Evolutionary conservation across 192 early-diverging fungal species (phyloP), one percentile per base, ranked within the genome.

Genomic region (Entophlyctis luteolus): DNA sequence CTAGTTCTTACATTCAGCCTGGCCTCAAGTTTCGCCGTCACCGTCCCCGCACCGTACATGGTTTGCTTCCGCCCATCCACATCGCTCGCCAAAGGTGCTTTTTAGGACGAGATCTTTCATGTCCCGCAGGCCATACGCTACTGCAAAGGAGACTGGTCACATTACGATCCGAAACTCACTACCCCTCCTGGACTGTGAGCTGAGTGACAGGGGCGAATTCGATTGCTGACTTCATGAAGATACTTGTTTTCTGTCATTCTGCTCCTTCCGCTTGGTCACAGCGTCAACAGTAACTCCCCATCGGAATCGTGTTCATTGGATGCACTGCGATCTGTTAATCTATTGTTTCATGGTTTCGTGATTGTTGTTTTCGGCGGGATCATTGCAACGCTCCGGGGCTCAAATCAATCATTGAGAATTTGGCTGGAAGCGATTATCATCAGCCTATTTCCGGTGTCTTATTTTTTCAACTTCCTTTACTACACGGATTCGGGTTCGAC

Each of bases 181-280:
- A 98, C 96, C n/a, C 96, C 94, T 37, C 94, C 96, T 22, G 96
- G 94, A 12, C 82, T 96, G 81, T 98, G 90, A 72, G 66, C 84
- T 23, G 23, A 71, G 32, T 31, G 16, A 18, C 25, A 4, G 25
- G 20, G 28, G 48, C 62, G 14, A 39, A 22, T 48, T 72, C 18
- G 36, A 70, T n/a, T 27, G 20, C 22, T 54, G 5, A 22, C 36
- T 6, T 60, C 3, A 23, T 71, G 5, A 25, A 67, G 60, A 32
- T 71, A 68, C 42, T 8, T 72, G 16, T 27, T 57, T 28, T 52
- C 59, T 67, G 22, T 25, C 27, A 16, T 48, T 23, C 25, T 34
- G 4, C 45, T 27, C 32, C 22, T 25, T 33, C 28, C 8, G 28
- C 16, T 45, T 16, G 33, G 14, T 36, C 45, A n/a, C n/a, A n/a